These are phyloP conservation scores for Lachancea sp. DNA, from an alignment of 805 yeast genomes.

Conservation along the genomic window DNA sequence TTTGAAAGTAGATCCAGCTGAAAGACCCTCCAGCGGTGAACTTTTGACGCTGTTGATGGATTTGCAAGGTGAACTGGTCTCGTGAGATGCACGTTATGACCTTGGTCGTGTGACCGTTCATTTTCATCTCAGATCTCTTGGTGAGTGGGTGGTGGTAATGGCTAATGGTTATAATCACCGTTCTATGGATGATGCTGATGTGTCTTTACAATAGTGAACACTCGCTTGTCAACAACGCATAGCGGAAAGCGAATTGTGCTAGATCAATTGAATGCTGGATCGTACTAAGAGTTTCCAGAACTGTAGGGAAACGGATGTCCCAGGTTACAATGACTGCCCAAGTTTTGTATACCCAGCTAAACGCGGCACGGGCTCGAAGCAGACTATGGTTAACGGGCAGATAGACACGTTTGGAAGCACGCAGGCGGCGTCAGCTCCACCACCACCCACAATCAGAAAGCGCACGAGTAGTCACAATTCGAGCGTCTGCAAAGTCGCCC, in stretches of 20 bases:
- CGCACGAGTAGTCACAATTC: neutral
- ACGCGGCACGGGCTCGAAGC: slow-evolving; percentile 10
- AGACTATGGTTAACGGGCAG: slow-evolving; percentile 9
- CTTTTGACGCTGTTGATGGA: slow-evolving; percentile 47
- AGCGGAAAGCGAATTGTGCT: neutral
- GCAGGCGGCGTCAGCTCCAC: slow-evolving; percentile 15
- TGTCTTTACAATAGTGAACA: too few species aligned
- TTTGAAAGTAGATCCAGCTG: slow-evolving; percentile 50
- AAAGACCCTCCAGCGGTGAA: slow-evolving; percentile 59
- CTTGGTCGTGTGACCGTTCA: too few species aligned
- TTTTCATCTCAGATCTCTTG: too few species aligned
- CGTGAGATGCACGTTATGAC: too few species aligned
- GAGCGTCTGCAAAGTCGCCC: neutral
- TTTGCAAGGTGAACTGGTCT: slow-evolving; percentile 13
- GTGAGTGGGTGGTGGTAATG: too few species aligned
- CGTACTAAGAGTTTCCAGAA: slow-evolving; percentile 34
- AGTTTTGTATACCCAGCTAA: slow-evolving; percentile 22
- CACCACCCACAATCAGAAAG: slow-evolving; percentile 16
- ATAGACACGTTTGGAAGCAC: slow-evolving; percentile 20
- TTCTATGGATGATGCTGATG: too few species aligned
- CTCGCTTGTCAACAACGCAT: too few species aligned
- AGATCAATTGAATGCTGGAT: slow-evolving; percentile 2
- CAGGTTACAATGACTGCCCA: slow-evolving; percentile 42
- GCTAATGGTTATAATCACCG: too few species aligned
- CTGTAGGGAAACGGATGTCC: slow-evolving; percentile 36